Base-by-base conservation (phyloP, 148 eudicot genomes). In the Heliosperma pusillum region DNA sequence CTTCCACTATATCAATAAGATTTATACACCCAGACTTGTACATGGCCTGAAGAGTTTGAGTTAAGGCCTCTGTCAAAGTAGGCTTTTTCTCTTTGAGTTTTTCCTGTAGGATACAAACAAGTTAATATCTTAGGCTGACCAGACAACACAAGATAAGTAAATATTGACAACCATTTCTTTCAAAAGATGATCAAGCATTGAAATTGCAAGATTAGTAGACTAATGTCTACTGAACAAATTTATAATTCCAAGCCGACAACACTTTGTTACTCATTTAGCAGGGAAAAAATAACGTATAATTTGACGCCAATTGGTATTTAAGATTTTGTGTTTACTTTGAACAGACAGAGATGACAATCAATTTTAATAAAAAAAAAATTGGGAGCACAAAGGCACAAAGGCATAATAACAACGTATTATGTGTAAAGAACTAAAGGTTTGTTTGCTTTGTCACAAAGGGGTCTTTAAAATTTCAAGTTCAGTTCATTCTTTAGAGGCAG, bases 51-150 rank as follows among this genome's bases (percentile, higher is more conserved):
- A 96, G 93, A 57, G 97, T 96, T 82, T 92, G 96, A 55, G 86
- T 78, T 44, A 96, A 92, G 66, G 97, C 91, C 53, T 96, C 99
- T 1, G 88, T 80, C 74, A 86, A 47, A 30, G 97, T 76, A 74
- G 97, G 97, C 80, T 90, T 96, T 80, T 96, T 96, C 88, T 96
- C 99, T 83, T 96, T 96, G 78, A 96, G 78, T 86, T 96, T 96
- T 92, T 96, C 99, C 99, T 96, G 79, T 79, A 40, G 47, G 56
- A 63, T 58, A 74, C 53, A 21, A 69, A 62, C 40, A 66, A 30
- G 74, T 71, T 65, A 24, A 57, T 16, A 71, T 58, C 9, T 24
- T 27, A 57, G 22, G 76, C 11, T 40, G 73, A 42, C 22, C 58
- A 74, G 22, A 59, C 36, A 47, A 12, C 64, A 72, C 5, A 26